Base-by-base conservation (phyloP, 2,329 filamentous ascomycete species). In the Dichotomopilus funicola region DNA sequence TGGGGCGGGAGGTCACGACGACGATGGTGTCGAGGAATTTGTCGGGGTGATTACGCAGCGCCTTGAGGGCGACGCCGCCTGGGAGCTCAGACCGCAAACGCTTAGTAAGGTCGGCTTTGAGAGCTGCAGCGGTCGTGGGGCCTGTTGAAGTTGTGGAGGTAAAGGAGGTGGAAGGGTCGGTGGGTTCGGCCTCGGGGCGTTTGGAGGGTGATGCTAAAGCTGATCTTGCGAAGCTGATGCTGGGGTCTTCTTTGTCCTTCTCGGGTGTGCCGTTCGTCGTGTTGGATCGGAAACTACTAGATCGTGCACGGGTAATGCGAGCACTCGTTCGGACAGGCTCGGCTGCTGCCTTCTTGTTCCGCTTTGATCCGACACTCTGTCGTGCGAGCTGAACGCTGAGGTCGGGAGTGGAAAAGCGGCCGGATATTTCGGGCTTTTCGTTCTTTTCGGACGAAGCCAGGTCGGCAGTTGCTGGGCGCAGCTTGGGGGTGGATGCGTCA, bases 31-130 rank as follows among this genome's bases (percentile, higher is more conserved):
- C 79, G 2, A 53, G 55, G 40, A 71, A 74, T 60, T 76, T 74
- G 50, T 73, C 72, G 45, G 79, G 69, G 53, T 77, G 73, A 42
- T 70, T 71, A n/a, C 77, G 76, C 36, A 86, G 69, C 5, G 71
- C 67, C 60, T 78, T 78, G 12, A 86, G 73, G 1, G 76, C 62
- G 42, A 78, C 71, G 60, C 73, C 82, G 56, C 83, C 80, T 2
- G 76, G 75, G 42, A 84, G 68, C 10, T 73, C 73, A n/a, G 71
- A 71, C 9, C 75, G 75, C 1, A 81, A 70, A 48, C 71, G 71
- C 56, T 72, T 75, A 38, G 70, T 64, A 10, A 83, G 70, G 49
- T 77, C 73, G 2, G 72, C 58, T 62, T 78, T 80, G 38, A 78
- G 67, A 0, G 68, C 64, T 36, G 62, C 57, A 45, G 61, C 61